Base-by-base conservation (phyloP, 2,329 filamentous ascomycete genomes). In the Hawksworthiomyces lignivorus region DNA sequence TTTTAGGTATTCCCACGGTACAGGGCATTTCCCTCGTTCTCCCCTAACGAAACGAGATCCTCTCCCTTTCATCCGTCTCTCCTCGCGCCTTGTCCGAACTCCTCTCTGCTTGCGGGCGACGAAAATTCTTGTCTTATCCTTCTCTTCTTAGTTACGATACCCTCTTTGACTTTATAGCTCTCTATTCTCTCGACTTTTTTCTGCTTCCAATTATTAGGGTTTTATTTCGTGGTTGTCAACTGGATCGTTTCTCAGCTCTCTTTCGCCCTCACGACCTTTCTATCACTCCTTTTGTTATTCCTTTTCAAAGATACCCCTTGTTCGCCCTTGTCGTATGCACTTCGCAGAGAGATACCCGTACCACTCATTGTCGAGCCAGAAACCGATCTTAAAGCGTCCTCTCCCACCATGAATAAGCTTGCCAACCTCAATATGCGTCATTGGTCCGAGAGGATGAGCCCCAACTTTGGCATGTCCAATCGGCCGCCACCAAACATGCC, bases 401-500 rank as follows among this genome's bases (percentile, higher is more conserved):
- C n/a, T 22, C 32, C 19, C 72, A 79, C 56, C 58, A 82, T 82
- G 78, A 82, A 82, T 68, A 82, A 82, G 67, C 64, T 82, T 64
- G 75, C 76, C 62, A 80, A 50, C 30, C 45, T 50, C 63, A 53
- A 80, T 59, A 81, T 82, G 77, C 76, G 78, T 70, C 76, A 81
- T 69, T 82, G 78, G 78, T 75, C 76, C 61, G 77, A 80, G 65
- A 73, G 77, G 70, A 81, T 81, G 73, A 78, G 73, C 57, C 77
- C 76, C 56, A 79, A 75, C 62, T 81, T 81, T 55, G 73, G 75
- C 62, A 80, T 81, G 72, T 73, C 64, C 39, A 68, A 76, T 55
- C 71, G 71, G 44, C 49, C 47, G 9, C 71, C n/a, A n/a, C n/a
- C 65, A 45, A 72, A 69, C 49, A 67, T 70, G 64, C 73, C 73